Evolutionary conservation across 2,329 filamentous ascomycete genomes (phyloP).

Genomic region (Aspergillus proliferans): DNA sequence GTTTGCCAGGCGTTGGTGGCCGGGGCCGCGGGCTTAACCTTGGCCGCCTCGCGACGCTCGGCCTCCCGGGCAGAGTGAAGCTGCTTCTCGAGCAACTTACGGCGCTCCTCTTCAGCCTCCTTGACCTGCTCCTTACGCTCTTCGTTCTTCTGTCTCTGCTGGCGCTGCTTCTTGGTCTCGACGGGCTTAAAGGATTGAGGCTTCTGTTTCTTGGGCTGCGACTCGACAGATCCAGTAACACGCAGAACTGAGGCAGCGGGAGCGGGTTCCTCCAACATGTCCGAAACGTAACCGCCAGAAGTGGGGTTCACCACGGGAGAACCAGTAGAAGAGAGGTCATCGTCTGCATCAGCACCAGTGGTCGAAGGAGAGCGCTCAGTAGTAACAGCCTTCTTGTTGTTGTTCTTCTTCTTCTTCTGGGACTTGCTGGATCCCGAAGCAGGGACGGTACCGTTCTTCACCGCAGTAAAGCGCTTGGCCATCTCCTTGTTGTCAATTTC

Average conservation of each 20-base stretch:
- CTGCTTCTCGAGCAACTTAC: constrained; percentile 72
- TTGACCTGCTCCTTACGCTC: constrained; percentile 68
- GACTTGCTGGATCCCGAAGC: constrained; percentile 30
- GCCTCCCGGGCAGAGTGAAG: constrained; percentile 72
- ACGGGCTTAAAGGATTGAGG: constrained; percentile 57
- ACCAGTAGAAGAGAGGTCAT: constrained; percentile 65
- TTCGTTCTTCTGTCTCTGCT: constrained; percentile 85
- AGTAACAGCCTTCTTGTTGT: constrained; percentile 53
- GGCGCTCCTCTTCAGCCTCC: constrained; percentile 72
- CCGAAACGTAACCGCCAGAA: constrained; percentile 63
- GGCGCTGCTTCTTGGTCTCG: constrained; percentile 91
- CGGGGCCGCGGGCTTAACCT: constrained; percentile 41
- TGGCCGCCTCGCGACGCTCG: constrained; percentile 68
- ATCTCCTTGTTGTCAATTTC: constrained; percentile 67
- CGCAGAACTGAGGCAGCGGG: constrained; percentile 69
- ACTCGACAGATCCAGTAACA: constrained; percentile 62
- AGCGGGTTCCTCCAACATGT: constrained; percentile 77
- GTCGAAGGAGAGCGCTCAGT: constrained; percentile 62
- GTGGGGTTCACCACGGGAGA: constrained; percentile 55
- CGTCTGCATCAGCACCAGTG: constrained; percentile 69
- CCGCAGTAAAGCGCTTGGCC: constrained; percentile 64
- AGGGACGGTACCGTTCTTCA: constrained; percentile 61
- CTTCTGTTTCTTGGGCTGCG: constrained; percentile 53
- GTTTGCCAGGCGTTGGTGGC: constrained; percentile 49
- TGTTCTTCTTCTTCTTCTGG: constrained; percentile 64